Evolutionary conservation across 2,329 filamentous ascomycete genomes (phyloP), one percentile per base, ranked within the genome.

Genomic region (Paracamarosporium sp.): DNA sequence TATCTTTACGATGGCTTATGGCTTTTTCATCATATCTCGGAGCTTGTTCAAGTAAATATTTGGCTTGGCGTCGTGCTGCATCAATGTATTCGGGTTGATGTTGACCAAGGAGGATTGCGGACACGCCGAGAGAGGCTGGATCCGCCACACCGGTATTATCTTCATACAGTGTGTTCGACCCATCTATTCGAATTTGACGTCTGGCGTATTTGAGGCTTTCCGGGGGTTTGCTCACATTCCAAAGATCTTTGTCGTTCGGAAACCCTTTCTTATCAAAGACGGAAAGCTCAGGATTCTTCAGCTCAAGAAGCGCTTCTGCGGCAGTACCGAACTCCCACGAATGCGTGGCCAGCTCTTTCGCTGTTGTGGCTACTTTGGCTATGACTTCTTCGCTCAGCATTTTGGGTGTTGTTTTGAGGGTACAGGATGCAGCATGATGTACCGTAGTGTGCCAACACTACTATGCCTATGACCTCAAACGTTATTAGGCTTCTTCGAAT

Each of bases 1-100:
- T 69, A 17, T 77, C 72, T 27, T 76, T 66, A 22, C 81, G 75
- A 60, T 84, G 81, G 50, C 77, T 81, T 43, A 83, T 81, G 1
- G 81, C 81, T 11, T n/a, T 40, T 24, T 82, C 81, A 7, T 65
- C 48, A 60, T 76, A 81, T 40, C 77, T 70, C 4, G 79, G 79
- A 4, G 78, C 78, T 13, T 59, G 56, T 3, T 66, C 65, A 5
- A 82, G 65, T 0, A 82, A 70, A 53, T 79, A 71, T 4, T 78
- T 59, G 38, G 76, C 71, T 65, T 83, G 80, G 20, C 77, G 73
- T 9, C 67, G 60, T 7, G 78, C 77, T 15, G 78, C 80, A 15
- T 63, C 59, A 12, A 75, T 50, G 57, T 78, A 81, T 2, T 58
- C 51, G 3, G 56, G 25, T n/a, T 76, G 55, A 8, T 67, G 70